Conservation (phyloP, 768 basidiomycete species). For the Hericium alpestre region DNA sequence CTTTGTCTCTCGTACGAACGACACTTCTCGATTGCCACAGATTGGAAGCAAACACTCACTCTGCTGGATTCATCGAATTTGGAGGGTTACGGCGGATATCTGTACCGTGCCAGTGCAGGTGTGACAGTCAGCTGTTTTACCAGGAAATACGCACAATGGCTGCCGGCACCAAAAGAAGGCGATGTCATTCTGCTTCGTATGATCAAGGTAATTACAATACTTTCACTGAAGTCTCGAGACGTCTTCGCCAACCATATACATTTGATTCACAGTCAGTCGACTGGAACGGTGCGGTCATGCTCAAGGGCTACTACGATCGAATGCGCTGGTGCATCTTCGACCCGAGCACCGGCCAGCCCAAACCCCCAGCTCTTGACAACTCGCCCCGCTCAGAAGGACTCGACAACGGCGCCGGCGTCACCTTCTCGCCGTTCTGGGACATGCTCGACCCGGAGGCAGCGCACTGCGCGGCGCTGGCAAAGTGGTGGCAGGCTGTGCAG, state of each 20-base stretch:
- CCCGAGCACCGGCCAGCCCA: constrained; percentile 24
- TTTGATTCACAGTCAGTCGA: constrained; percentile 20
- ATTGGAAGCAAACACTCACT: constrained; percentile 32
- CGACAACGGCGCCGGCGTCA: not conserved
- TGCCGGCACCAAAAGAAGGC: constrained; percentile 38
- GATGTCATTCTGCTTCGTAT: constrained; percentile 41
- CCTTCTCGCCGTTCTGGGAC: not conserved
- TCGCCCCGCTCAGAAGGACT: constrained; percentile 24
- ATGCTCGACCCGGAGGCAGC: not conserved
- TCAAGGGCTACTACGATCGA: constrained; percentile 35
- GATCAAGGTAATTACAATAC: constrained; percentile 31
- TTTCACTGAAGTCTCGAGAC: not conserved
- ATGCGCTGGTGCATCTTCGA: constrained; percentile 50
- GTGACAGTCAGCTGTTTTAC: constrained; percentile 40
- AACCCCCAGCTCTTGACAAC: constrained; percentile 26
- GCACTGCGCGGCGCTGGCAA: constrained; percentile 6
- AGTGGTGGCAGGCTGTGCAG: constrained; percentile 13
- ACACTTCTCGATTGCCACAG: constrained; percentile 21
- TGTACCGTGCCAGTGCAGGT: constrained; percentile 15
- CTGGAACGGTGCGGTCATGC: constrained; percentile 23
- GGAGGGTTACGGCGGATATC: constrained; percentile 17
- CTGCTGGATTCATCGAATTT: constrained; percentile 45
- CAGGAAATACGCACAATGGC: constrained; percentile 32
- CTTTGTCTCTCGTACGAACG: not conserved
- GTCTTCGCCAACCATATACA: not conserved